Evolutionary conservation across 2,329 filamentous ascomycete genomes (phyloP), one percentile per base, ranked within the genome.

Genomic region (Aquanectria penicillioides): DNA sequence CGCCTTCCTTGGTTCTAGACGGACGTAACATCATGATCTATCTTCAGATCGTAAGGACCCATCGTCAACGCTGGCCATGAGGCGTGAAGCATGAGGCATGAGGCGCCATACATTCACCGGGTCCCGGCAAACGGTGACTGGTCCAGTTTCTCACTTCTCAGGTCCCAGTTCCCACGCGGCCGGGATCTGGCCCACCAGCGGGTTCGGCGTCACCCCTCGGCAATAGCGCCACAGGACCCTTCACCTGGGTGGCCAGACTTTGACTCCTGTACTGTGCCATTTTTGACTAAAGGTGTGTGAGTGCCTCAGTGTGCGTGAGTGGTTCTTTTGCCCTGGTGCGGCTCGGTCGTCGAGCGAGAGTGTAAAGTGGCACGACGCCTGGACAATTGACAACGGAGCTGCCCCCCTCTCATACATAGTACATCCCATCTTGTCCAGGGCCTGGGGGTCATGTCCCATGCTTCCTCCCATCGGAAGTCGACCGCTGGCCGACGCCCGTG

Each of bases 101-200:
- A 54, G 50, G 50, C 31, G 31, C 40, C 23, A 47, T 36, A 40
- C 31, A 37, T 49, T 44, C 44, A 46, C 41, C 36, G 50, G 56
- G 50, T 31, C 43, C 41, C 22, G 49, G 28, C 6, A 48, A 52
- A 43, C 48, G 26, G 48, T 43, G 25, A 38, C 37, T 52, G 23
- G 53, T 25, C 44, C 36, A 28, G 38, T 50, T 22, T 37, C 20
- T 48, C 38, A 17, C 25, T 17, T 31, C 28, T 57, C 38, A 41
- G 34, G 46, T 44, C 56, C 34, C 43, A 55, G 44, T 44, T 59
- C 50, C 57, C 50, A 59, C 50, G 44, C 50, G 51, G 57, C 44
- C 44, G 57, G 57, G 57, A 59, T 59, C 41, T 55, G 57, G 50
- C 49, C 56, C 56, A 49, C 48, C 34, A 49, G 56, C 49, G 49